phyloP scores from a whole-genome alignment of 2,329 filamentous ascomycete species.

The Diplocarpon rosae region DNA sequence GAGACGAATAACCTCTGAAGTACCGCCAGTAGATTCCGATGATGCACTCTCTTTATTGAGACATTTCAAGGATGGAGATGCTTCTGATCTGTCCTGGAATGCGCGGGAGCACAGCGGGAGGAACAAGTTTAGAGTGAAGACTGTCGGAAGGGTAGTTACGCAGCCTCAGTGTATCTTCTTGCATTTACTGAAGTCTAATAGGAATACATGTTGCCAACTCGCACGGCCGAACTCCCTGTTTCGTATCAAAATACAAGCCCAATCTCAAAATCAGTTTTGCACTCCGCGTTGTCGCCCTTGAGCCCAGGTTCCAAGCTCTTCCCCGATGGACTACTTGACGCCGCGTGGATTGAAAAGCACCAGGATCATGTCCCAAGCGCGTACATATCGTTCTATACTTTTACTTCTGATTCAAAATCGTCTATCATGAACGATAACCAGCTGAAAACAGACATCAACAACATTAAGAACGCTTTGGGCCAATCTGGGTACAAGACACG shows the following conservation, averaged over 20 bases:
- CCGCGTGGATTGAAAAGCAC: constrained; percentile 80
- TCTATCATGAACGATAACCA: constrained; percentile 76
- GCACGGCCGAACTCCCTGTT: constrained; percentile 43
- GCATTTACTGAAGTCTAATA: constrained; percentile 30
- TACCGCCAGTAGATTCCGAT: constrained; percentile 53
- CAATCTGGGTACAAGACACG: constrained; percentile 68
- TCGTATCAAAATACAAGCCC: constrained; percentile 32
- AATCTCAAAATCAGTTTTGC: constrained; percentile 47
- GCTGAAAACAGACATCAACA: constrained; percentile 77
- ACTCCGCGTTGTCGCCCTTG: constrained; percentile 85
- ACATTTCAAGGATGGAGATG: constrained; percentile 57
- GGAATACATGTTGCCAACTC: constrained; percentile 42
- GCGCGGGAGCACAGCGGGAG: constrained; percentile 37
- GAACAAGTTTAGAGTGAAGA: constrained; percentile 56
- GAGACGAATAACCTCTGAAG: constrained; percentile 54
- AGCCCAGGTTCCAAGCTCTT: constrained; percentile 75
- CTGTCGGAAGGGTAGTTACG: constrained; percentile 62
- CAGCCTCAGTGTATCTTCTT: constrained; percentile 13
- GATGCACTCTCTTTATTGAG: constrained; percentile 54
- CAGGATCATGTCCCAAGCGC: constrained; percentile 73
- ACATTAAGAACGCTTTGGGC: constrained; percentile 55
- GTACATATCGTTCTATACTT: constrained; percentile 69
- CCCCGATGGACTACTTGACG: constrained; percentile 78
- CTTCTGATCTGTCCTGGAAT: constrained; percentile 55
- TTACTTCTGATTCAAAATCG: constrained; percentile 61